Evolutionary conservation across 2,329 filamentous ascomycete genomes (phyloP).

Genomic region (Aureobasidium musti): DNA sequence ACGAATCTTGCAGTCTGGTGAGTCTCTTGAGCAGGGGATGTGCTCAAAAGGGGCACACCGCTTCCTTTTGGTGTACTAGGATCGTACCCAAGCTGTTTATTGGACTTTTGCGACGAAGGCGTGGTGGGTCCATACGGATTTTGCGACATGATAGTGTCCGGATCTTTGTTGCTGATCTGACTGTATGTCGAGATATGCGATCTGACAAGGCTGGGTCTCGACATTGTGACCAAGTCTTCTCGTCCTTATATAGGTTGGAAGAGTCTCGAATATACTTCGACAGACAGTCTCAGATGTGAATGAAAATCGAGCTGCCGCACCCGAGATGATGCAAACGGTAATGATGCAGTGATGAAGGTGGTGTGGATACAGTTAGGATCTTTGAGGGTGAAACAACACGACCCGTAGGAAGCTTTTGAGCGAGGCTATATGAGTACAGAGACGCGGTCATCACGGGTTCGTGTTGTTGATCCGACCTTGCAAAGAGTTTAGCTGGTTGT

Average conservation of each 20-base stretch:
- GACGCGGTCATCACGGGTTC: not conserved
- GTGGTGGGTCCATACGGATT: not conserved
- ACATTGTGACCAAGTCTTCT: not conserved
- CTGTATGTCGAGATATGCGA: not conserved
- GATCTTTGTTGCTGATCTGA: slow-evolving; percentile 6
- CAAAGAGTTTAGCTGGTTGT: not conserved
- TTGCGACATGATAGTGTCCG: not conserved
- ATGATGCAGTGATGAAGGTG: not conserved
- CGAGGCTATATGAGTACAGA: slow-evolving; percentile 12
- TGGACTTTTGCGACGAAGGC: slow-evolving; percentile 8
- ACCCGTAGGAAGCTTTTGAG: not conserved
- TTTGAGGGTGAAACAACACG: not conserved
- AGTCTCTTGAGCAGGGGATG: slow-evolving; percentile 6
- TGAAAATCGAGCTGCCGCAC: not conserved
- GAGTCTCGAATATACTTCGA: not conserved
- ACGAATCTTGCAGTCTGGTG: not conserved
- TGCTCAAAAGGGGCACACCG: not conserved
- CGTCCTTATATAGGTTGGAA: not conserved
- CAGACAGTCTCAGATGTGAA: not conserved
- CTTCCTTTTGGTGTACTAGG: not conserved
- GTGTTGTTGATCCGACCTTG: slow-evolving; percentile 8
- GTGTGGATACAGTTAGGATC: not conserved
- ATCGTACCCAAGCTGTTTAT: slow-evolving; percentile 2
- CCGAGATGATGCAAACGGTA: not conserved
- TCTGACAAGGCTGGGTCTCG: slow-evolving; percentile 13